Base-by-base conservation (phyloP, 352 stramenopile species). In the Phytophthora melonis region DNA sequence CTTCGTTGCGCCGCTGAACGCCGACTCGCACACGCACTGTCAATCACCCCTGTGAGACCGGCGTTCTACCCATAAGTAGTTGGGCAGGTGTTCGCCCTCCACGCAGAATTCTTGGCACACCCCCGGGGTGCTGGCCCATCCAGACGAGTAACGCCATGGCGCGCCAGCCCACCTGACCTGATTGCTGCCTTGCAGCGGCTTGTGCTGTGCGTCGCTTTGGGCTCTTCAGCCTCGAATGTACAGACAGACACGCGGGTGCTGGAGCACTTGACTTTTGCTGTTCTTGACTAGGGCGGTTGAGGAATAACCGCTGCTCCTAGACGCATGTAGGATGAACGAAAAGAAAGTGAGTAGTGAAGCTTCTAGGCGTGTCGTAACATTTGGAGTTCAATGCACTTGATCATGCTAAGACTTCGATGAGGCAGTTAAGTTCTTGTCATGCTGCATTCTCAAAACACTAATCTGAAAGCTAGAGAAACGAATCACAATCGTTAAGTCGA, bases 81-180 rank as follows among this genome's bases (percentile, higher is more conserved):
- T 47, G 18, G 55, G 23, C 32, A 70, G 55, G 30, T 45, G 63
- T 19, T 55, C 63, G 43, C 63, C 64, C 55, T 65, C 64, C 41
- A 56, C 64, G 64, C 63, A 70, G 64, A 70, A 70, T 58, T 70
- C 64, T 64, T 70, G 64, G 55, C 64, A 70, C 64, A 65, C 64
- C 63, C 59, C 55, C 63, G 55, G 54, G 52, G 63, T 70, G 63
- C 61, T 64, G 64, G 36, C 63, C 55, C 60, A 45, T 52, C 55
- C 27, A 39, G 45, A 32, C 5, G 55, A 55, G n/a, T 39, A 11
- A 65, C 64, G 55, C 64, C 64, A 45, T 64, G 34, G 55, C 54
- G 56, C 54, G 63, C 63, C 63, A 70, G 2, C 23, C 23, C 23
- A 54, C 39, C 61, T 70, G n/a, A 54, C 63, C 25, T 52, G 52